Percentiles rank a stretch among this genome's conserved stretches.
Conservation (phyloP, 202 grass and related monocot species). For the Hordeum pubiflorum region DNA sequence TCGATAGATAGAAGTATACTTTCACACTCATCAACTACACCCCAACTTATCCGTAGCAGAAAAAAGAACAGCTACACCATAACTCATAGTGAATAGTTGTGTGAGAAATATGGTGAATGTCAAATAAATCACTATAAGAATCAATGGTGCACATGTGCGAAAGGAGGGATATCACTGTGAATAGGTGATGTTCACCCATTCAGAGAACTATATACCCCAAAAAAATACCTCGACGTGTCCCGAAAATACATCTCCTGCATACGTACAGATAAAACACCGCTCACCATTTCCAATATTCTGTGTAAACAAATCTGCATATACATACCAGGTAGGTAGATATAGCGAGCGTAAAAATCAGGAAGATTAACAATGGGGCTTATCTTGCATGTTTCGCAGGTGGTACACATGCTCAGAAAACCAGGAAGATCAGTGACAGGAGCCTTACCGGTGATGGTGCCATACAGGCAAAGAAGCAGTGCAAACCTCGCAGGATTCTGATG, state of each 20-base stretch:
- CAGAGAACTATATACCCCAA: background rate
- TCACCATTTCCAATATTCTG: background rate
- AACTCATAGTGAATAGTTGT: background rate
- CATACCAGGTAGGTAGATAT: background rate
- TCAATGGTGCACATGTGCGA: background rate
- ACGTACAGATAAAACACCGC: background rate
- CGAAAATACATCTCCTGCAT: background rate
- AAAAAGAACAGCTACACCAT: background rate
- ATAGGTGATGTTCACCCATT: background rate
- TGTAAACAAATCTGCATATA: background rate
- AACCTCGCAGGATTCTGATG: background rate
- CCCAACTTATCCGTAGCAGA: background rate
- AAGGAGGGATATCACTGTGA: background rate
- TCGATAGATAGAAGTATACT: background rate
- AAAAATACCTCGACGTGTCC: background rate
- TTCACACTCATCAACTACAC: background rate
- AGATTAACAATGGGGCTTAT: background rate
- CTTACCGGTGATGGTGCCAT: background rate
- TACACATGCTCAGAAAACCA: background rate
- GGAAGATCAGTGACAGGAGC: background rate
- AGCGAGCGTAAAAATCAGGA: background rate
- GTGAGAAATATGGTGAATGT: background rate
- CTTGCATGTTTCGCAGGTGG: background rate
- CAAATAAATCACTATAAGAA: background rate
- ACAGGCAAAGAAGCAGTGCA: background rate